These are phyloP conservation scores for Rosa hybrid DNA, from an alignment of 331 rosid genomes.

Conservation along the genomic window DNA sequence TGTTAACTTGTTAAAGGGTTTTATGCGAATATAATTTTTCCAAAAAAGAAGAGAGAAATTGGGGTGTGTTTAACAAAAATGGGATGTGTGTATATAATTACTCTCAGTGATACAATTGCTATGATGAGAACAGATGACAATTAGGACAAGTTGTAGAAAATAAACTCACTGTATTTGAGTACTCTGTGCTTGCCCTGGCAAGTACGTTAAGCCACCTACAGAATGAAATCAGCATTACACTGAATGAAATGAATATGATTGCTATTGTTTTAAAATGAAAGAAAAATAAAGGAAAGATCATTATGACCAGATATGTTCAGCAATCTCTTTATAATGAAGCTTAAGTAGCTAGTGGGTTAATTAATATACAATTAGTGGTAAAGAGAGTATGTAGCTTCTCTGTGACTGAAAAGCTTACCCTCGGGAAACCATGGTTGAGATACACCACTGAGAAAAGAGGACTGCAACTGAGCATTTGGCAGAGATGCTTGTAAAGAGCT, in stretches of 20 bases:
- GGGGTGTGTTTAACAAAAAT: no score
- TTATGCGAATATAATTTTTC: no score
- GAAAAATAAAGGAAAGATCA: neutral
- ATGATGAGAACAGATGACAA: neutral
- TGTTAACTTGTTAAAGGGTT: no score
- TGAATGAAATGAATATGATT: neutral
- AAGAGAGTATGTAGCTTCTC: neutral
- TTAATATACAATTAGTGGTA: neutral
- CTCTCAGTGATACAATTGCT: neutral
- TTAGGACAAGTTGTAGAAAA: neutral
- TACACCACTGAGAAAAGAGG: conserved; percentile 37
- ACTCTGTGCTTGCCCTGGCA: conserved; percentile 56
- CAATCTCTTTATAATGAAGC: neutral
- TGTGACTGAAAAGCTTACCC: conserved; percentile 28
- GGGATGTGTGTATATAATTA: no score
- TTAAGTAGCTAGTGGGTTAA: neutral
- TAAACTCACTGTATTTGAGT: conserved; percentile 71
- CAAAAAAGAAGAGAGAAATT: no score
- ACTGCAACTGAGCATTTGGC: conserved; percentile 39
- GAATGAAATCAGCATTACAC: conserved; percentile 12
- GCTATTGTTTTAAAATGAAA: neutral
- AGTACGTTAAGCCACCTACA: conserved; percentile 68
- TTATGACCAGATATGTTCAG: neutral
- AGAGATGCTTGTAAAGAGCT: conserved; percentile 48
- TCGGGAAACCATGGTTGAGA: conserved; percentile 52